phyloP scores from a whole-genome alignment of 257 asterid species.

The Echites panduratus region DNA sequence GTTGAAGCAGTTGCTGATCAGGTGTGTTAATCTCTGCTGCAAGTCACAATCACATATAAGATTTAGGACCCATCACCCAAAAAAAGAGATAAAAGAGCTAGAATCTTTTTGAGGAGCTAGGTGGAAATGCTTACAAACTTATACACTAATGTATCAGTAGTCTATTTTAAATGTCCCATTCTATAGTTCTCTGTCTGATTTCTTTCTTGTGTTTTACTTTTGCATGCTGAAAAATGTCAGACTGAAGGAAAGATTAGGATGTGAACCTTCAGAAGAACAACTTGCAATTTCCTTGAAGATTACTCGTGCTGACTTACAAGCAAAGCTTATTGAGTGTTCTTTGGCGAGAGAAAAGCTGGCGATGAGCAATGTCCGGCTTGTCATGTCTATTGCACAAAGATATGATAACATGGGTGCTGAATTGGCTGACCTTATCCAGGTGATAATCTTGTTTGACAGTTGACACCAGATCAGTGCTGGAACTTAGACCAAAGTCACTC shows the following conservation, averaged over 20 bases:
- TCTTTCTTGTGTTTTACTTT: neutral
- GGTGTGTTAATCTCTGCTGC: neutral
- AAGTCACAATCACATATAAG: neutral
- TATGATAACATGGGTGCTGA: conserved; percentile 93
- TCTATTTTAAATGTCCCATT: neutral
- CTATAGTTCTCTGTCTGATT: neutral
- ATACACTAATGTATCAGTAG: too few relatives aligned
- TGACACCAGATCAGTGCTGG: conserved; percentile 5
- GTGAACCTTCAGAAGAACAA: conserved; percentile 89
- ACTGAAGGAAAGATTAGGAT: conserved; percentile 69
- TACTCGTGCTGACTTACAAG: conserved; percentile 51
- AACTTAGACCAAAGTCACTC: neutral
- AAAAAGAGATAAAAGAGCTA: neutral
- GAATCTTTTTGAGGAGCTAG: neutral
- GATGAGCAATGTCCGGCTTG: conserved; percentile 95
- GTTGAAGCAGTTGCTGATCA: neutral
- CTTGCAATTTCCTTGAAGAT: conserved; percentile 73
- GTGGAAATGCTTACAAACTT: neutral
- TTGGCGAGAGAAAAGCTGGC: conserved; percentile 95
- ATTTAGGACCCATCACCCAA: neutral
- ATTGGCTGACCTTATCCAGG: conserved; percentile 95
- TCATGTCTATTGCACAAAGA: conserved; percentile 91
- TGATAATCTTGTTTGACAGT: conserved; percentile 21
- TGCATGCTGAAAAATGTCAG: conserved; percentile 32
- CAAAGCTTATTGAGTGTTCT: conserved; percentile 56